Evolutionary conservation across 1,284 basidiomycete species (phyloP), one percentile per base, ranked within the genome.

Genomic region (Microbotryomycetes sp.): DNA sequence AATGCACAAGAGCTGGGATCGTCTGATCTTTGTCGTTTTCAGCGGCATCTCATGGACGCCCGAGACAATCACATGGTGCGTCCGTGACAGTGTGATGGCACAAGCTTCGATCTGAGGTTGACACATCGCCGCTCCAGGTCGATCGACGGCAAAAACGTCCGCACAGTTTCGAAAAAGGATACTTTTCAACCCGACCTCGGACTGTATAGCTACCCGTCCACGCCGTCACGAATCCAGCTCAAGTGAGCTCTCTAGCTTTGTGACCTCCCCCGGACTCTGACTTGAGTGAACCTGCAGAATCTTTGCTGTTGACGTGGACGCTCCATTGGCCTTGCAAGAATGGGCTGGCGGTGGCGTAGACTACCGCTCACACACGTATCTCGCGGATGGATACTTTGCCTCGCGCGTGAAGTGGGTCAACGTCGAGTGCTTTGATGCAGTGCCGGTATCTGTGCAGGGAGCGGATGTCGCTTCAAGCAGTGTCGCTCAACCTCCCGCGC

Each of bases 1-100:
- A n/a, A n/a, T n/a, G n/a, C n/a, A n/a, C n/a, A n/a, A n/a, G n/a
- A n/a, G n/a, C n/a, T n/a, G n/a, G n/a, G n/a, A n/a, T n/a, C n/a
- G n/a, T n/a, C n/a, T n/a, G n/a, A n/a, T n/a, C n/a, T n/a, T n/a
- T n/a, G n/a, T 21, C 6, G n/a, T 7, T 28, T 15, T 7, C 45
- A 65, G 63, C 55, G 62, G 61, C 1, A 41, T 66, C 49, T 30
- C 9, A 6, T 66, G 65, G 65, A 51, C 52, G 0, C 61, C 65
- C 1, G 59, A 66, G 3, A 11, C 24, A 11, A 52, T 66, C 24
- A 52, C 30, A 0, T 64, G 58, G 56, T 52, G 13, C 13, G 29
- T 18, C 23, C 35, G 18, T n/a, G 35, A 41, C 35, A 9, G 35
- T 41, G 11, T 41, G 35, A n/a, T n/a, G n/a, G n/a, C n/a, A n/a